Percentiles rank a stretch among this genome's conserved stretches.
phyloP scores from a whole-genome alignment of 116 monocot species.

The Phalaenopsis hybrid region DNA sequence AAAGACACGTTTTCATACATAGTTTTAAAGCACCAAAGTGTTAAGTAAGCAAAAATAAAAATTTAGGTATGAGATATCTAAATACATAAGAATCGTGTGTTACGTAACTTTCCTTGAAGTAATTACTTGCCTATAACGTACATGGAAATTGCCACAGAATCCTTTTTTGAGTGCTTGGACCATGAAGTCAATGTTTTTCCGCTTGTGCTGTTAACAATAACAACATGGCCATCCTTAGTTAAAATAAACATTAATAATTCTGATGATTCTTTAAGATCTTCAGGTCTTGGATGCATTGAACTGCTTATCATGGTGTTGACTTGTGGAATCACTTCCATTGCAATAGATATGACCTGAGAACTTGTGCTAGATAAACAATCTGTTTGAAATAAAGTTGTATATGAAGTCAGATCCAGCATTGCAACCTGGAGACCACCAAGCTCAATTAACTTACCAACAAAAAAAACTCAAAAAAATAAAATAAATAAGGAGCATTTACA shows the following conservation, averaged over 20 bases:
- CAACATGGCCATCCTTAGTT: slow-evolving; percentile 55
- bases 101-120: neutral
- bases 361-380: slow-evolving; percentile 37
- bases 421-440: slow-evolving; percentile 43
- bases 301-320: slow-evolving; percentile 17
- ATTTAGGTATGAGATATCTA: no score
- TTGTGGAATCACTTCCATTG: slow-evolving; percentile 18
- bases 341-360: slow-evolving; percentile 51
- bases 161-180: slow-evolving; percentile 37
- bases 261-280: slow-evolving; percentile 21
- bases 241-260: slow-evolving; percentile 46
- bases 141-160: slow-evolving; percentile 69
- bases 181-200: slow-evolving; percentile 42
- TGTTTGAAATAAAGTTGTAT: slow-evolving; percentile 46
- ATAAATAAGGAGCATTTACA: no score
- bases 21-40: no score
- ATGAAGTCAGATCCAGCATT: slow-evolving; percentile 55
- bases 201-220: slow-evolving; percentile 41
- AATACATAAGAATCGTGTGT: no score
- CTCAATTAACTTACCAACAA: neutral
- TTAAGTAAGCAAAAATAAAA: no score
- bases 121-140: slow-evolving; percentile 87
- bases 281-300: slow-evolving; percentile 11
- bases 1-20: no score
- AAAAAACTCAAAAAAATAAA: neutral